phyloP scores from a whole-genome alignment of 164 flowering plant species.

The Sextonia rubra region DNA sequence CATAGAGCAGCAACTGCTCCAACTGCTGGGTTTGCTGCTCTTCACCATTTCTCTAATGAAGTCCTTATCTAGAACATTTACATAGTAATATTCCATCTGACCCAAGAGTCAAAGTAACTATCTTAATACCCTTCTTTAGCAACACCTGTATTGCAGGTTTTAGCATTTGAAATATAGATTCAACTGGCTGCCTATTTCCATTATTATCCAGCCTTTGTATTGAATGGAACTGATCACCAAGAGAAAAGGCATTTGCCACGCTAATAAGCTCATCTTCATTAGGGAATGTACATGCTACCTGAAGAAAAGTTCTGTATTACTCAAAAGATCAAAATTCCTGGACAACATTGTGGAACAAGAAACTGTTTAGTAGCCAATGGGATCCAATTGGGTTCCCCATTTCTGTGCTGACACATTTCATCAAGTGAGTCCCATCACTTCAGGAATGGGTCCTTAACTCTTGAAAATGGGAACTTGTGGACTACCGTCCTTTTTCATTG shows the following conservation, averaged over 20 bases:
- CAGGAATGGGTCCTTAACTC: not conserved
- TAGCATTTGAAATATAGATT: constrained; percentile 42
- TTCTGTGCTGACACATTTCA: not conserved
- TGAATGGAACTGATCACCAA: constrained; percentile 28
- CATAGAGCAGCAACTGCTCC: constrained; percentile 31
- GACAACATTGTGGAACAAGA: not conserved
- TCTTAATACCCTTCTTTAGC: constrained; percentile 63
- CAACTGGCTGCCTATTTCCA: constrained; percentile 25
- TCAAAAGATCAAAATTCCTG: not conserved
- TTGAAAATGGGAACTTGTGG: not conserved
- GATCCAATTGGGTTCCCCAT: not conserved
- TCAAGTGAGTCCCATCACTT: not conserved
- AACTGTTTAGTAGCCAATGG: not conserved
- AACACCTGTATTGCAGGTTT: constrained; percentile 65
- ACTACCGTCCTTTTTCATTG: not conserved
- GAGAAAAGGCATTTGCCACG: constrained; percentile 86
- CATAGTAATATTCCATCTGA: constrained; percentile 72
- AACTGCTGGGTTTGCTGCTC: constrained; percentile 15
- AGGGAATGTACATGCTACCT: constrained; percentile 78
- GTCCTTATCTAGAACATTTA: constrained; percentile 49
- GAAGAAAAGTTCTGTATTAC: constrained; percentile 6
- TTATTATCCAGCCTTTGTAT: constrained; percentile 21
- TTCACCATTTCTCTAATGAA: constrained; percentile 19
- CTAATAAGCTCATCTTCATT: constrained; percentile 90
- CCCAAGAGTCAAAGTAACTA: constrained; percentile 77